Evolutionary conservation across 306 rosid genomes (phyloP), one percentile per base, ranked within the genome.

Genomic region (Spatholobus suberectus): DNA sequence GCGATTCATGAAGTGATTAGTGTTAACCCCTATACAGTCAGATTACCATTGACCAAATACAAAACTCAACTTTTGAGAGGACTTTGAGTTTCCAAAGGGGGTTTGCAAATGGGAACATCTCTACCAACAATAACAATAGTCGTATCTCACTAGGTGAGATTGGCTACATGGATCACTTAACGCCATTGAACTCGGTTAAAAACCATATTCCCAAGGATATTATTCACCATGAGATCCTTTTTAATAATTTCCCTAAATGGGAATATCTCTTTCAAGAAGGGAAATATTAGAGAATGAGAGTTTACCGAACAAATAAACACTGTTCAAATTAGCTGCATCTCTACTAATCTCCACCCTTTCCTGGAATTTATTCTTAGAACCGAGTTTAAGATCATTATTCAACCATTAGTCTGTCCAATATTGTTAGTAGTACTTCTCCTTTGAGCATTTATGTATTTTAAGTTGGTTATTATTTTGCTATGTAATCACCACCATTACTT

Each of bases 341-440:
- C n/a, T n/a, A n/a, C 6, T 8, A 8, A 37, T 66, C 27, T 66
- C 40, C 20, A 49, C 34, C 49, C 26, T n/a, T 58, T 21, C 7
- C 40, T 34, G 40, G 54, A 34, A 37, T 51, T 68, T 27, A 23
- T 63, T 38, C 67, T 79, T 52, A 44, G 76, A 51, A 41, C 18
- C 1, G 46, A 29, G 46, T 46, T 77, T 47, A 14, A 4, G 63
- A 17, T 78, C 65, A 76, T 24, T 77, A 46, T 52, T 78, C 65
- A 20, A 65, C n/a, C n/a, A 47, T 61, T 44, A 17, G 77, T 49
- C 40, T 18, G 32, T 61, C 70, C 32, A 27, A 52, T n/a, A n/a
- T n/a, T n/a, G n/a, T n/a, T n/a, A n/a, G n/a, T n/a, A n/a, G n/a
- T n/a, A n/a, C n/a, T n/a, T n/a, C n/a, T n/a, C n/a, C n/a, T n/a